Evolutionary conservation across 768 basidiomycete genomes (phyloP), one percentile per base, ranked within the genome.

Genomic region (Phanerochaete sordida): DNA sequence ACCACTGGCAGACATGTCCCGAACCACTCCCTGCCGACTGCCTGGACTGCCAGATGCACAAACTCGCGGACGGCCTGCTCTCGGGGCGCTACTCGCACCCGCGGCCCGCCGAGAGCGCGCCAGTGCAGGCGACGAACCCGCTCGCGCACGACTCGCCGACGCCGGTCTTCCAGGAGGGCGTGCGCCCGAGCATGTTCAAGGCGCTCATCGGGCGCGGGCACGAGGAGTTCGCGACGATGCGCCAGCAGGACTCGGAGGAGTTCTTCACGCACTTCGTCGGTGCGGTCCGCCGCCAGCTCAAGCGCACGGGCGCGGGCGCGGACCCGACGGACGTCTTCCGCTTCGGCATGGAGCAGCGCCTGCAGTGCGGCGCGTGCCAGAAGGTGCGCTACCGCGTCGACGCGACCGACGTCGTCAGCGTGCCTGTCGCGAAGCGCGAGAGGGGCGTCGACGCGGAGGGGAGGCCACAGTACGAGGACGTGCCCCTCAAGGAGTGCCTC

Each of bases 191-290:
- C 1, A 84, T 84, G 63, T 93, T 98, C 79, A 98, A 98, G 73
- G 76, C 86, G 4, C 82, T 98, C 11, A 84, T 98, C 35, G 96
- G 96, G 2, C 91, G 90, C 65, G 94, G 93, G 1, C 97, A 98
- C 67, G 84, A 84, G 31, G 97, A 98, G 74, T 98, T 98, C 67
- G 79, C 90, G 33, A 98, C 95, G 49, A 98, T 98, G 95, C 82
- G 84, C 55, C 96, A 99, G 73, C 97, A 98, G 70, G 97, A 99
- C 68, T 86, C 95, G 5, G 94, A 96, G 68, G 96, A 98, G 74
- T 98, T 98, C 76, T 81, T 99, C 56, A 81, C 84, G 35, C 85
- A 96, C 73, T 75, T 98, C 1, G 67, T 98, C 55, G 87, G 85
- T 4, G 78, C 84, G 21, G 73, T 99, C 13, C 79, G 92, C 59